Base-by-base conservation (phyloP, 257 asterid genomes). In the Linaria vulgaris region DNA sequence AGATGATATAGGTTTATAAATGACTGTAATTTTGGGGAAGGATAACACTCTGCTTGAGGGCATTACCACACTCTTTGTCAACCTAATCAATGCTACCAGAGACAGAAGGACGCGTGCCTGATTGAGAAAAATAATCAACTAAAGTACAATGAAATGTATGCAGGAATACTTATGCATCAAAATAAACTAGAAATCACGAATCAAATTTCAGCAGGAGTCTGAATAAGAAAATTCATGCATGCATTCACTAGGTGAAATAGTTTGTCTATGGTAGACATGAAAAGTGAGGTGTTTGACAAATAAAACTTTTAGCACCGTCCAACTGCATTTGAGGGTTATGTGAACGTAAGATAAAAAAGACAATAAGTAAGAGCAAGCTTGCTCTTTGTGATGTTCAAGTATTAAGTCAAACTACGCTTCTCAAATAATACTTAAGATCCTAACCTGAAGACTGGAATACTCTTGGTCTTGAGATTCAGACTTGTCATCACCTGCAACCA, bases 381-480 rank as follows among this genome's bases (percentile, higher is more conserved):
- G 20, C 13, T 61, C 54, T 48, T 52, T 27, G 53, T 24, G 13
- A 46, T 44, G 41, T 27, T 46, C 31, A 43, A 31, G 51, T 19
- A 15, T 11, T 13, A 41, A 68, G 23, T 46, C 56, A 11, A 43
- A 25, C 23, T 19, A 63, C 66, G 37, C 23, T 3, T n/a, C 41
- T 48, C 50, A 45, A 55, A 60, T 53, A 53, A 59, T 68, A 49
- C 71, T 57, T 24, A 51, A 48, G 58, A 57, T 59, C 69, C 80
- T 47, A 72, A 88, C 97, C 96, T 82, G 90, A 38, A 63, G 61
- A 68, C 39, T 21, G 63, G 61, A 56, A 44, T 38, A 55, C 57
- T 62, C 79, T 66, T 71, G 77, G 58, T 71, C 66, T 48, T 21
- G 72, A 64, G 72, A 65, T 72, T 76, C 63, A 38, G 74, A 27